A percentile compares a stretch with the other conserved stretches of the same genome.
Evolutionary conservation across 371 early-diverging fungal genomes (phyloP).

Genomic region (Apophysomyces variabilis): DNA sequence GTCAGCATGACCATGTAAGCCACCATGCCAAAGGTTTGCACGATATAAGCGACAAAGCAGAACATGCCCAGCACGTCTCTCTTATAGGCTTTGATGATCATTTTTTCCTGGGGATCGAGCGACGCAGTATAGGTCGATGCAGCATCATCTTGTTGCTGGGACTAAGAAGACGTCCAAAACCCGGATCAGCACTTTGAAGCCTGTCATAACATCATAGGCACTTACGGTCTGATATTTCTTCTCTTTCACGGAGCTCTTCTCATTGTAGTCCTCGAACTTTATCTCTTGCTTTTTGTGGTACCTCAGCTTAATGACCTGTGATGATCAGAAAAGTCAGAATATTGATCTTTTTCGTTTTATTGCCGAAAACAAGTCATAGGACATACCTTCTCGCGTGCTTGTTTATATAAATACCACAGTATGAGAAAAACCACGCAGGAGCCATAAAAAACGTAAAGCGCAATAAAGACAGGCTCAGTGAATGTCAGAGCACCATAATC

Average conservation of each 20-base stretch:
- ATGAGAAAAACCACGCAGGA: constrained; percentile 61
- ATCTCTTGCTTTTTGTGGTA: neutral
- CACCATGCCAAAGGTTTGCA: constrained; percentile 49
- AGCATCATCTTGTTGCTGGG: constrained; percentile 15
- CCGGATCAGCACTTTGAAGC: neutral
- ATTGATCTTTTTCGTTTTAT: neutral
- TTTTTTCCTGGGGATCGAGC: constrained; percentile 33
- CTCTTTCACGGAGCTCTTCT: constrained; percentile 1
- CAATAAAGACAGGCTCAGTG: constrained; percentile 51
- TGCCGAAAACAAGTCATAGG: neutral
- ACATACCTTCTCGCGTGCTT: constrained; percentile 31
- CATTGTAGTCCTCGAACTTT: neutral
- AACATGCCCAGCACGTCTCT: constrained; percentile 34
- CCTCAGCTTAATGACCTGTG: neutral
- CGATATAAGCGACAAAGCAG: constrained; percentile 25
- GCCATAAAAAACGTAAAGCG: constrained; percentile 58
- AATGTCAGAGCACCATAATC: constrained; percentile 49
- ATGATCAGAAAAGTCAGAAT: neutral
- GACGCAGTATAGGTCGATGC: constrained; percentile 17
- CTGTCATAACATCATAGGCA: neutral
- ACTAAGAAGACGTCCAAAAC: neutral
- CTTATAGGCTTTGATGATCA: constrained; percentile 47
- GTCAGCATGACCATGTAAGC: constrained; percentile 44
- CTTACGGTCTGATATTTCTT: constrained; percentile 5
- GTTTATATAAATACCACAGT: constrained; percentile 66